Percentiles rank a stretch among this genome's conserved stretches.
Evolutionary conservation across 2,329 filamentous ascomycete species (phyloP).

Genomic region (Trichocomaceae sp.): DNA sequence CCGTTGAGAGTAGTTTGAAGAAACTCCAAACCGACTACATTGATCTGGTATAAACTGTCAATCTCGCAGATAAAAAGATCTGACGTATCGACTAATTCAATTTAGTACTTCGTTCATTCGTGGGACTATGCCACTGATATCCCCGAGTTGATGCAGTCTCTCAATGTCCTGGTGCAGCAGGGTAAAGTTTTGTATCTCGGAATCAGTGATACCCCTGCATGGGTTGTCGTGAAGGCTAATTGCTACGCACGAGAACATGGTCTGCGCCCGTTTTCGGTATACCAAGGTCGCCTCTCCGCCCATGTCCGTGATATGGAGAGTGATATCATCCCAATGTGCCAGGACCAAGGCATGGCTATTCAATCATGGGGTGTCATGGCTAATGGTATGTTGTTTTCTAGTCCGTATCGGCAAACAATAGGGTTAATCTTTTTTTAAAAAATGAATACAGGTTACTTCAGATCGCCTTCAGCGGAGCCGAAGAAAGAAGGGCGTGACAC

Average conservation of each 20-base stretch:
- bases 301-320: slow-evolving; percentile 60
- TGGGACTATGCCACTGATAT: slow-evolving; percentile 62
- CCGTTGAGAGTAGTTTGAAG: slow-evolving; percentile 23
- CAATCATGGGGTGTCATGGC: slow-evolving; percentile 51
- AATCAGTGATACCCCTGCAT: slow-evolving; percentile 62
- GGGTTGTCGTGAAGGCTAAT: slow-evolving; percentile 61
- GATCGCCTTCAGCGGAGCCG: not conserved
- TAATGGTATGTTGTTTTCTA: slow-evolving; percentile 41
- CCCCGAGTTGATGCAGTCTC: slow-evolving; percentile 60
- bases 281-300: slow-evolving; percentile 59
- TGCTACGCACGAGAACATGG: slow-evolving; percentile 64
- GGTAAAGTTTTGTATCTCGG: slow-evolving; percentile 65
- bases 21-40: slow-evolving; percentile 33
- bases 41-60: slow-evolving; percentile 20
- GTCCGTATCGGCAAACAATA: slow-evolving; percentile 24
- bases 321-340: slow-evolving; percentile 61
- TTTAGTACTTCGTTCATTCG: slow-evolving; percentile 55
- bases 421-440: slow-evolving; percentile 8
- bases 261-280: slow-evolving; percentile 63
- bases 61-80: not conserved
- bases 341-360: slow-evolving; percentile 56
- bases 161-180: slow-evolving; percentile 53
- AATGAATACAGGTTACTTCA: not conserved
- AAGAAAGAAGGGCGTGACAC: not conserved
- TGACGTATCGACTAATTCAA: not conserved